Percentiles rank a stretch among this genome's conserved stretches.
Conservation (phyloP, 768 basidiomycete species). For the Tricholoma bakamatsutake region DNA sequence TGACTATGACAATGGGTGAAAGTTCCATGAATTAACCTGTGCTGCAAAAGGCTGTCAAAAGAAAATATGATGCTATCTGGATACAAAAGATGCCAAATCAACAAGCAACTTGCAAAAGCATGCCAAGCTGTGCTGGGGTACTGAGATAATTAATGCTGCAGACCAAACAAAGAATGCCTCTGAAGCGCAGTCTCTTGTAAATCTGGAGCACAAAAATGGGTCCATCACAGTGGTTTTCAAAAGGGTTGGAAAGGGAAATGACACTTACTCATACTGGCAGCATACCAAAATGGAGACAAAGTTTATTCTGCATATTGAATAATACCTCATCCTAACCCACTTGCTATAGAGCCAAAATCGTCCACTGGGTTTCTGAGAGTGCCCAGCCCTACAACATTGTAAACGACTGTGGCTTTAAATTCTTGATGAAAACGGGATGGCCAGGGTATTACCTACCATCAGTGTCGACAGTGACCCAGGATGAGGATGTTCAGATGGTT, state of each 20-base stretch:
- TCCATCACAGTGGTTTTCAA: constrained; percentile 16
- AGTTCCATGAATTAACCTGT: constrained; percentile 19
- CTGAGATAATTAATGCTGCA: constrained; percentile 18
- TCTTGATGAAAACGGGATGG: neutral
- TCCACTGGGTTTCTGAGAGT: neutral
- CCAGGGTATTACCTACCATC: neutral
- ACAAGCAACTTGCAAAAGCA: constrained; percentile 26
- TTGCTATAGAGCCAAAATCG: neutral
- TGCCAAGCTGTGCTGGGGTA: constrained; percentile 24
- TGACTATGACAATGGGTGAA: constrained; percentile 9
- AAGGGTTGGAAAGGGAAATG: constrained; percentile 16
- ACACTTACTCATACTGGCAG: constrained; percentile 23
- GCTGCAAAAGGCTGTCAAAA: constrained; percentile 11
- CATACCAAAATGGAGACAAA: constrained; percentile 20
- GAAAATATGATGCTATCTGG: constrained; percentile 13
- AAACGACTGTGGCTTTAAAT: neutral
- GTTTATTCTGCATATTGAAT: constrained; percentile 11
- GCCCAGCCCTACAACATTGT: neutral
- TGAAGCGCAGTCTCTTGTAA: neutral
- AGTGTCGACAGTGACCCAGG: neutral
- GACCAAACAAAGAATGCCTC: constrained; percentile 6
- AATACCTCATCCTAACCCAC: neutral
- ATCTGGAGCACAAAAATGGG: constrained; percentile 2
- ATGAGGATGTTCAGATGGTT: neutral
- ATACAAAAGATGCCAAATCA: constrained; percentile 17